Evolutionary conservation across 257 asterid genomes (phyloP), one percentile per base, ranked within the genome.

Genomic region (Solanum chilense): DNA sequence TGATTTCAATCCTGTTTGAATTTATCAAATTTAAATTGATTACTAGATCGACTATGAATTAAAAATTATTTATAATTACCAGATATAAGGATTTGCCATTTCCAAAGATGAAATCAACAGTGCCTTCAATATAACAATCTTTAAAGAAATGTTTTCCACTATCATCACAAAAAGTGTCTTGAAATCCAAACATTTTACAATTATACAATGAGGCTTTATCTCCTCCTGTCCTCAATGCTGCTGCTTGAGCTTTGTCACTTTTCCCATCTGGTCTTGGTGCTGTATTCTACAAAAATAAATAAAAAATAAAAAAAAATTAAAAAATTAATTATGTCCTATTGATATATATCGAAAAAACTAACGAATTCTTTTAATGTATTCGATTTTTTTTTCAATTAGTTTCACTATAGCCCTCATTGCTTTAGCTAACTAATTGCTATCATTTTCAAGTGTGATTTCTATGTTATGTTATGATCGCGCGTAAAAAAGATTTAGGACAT

Each of bases 121-220:
- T 97, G 85, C 99, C 99, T 87, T 97, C 98, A 56, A 97, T 88
- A n/a, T 94, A 94, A 82, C 97, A 94, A 74, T 95, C 98, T 71
- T 97, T 97, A 85, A 73, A 94, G 29, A 97, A 90, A 90, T 96
- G 99, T 45, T 82, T 88, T 21, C 99, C 98, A 52, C 31, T 86
- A 12, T 92, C 91, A 82, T 97, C 99, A 71, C 93, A 92, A 7
- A 97, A 83, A 18, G 99, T 97, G 47, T 97, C 99, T 90, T 97
- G 99, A 88, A 86, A 96, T 5, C 99, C 98, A 85, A 64, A 3
- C 13, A 97, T 58, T 85, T 39, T 93, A 85, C 97, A 95, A 85
- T 92, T 95, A 20, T 95, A 94, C 88, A 95, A 90, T 2, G 98
- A 86, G 2, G 91, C 91, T 62, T 82, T 87, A 23, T 97, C 93